These are phyloP conservation scores for Phylloporus arenicola DNA, from an alignment of 768 basidiomycete species.

Conservation along the genomic window DNA sequence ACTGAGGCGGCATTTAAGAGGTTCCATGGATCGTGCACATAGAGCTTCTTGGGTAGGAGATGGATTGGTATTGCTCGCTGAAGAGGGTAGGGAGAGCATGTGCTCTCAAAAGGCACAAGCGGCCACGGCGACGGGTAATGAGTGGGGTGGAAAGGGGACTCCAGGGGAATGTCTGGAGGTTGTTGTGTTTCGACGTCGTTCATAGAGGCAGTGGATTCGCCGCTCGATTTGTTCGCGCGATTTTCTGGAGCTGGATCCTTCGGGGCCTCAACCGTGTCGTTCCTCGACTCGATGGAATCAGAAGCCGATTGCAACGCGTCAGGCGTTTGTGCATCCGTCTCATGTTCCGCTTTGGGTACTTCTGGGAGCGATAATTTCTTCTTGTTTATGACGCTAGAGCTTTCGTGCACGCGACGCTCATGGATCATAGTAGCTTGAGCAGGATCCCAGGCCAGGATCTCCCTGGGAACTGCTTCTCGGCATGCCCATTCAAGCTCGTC, in stretches of 20 bases:
- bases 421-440: constrained; percentile 8
- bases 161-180: background rate
- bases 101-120: constrained; percentile 32
- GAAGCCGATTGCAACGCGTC: background rate
- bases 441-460: constrained; percentile 15
- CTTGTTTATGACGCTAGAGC: background rate
- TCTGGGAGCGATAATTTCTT: background rate
- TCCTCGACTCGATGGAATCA: background rate
- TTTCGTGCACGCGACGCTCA: constrained; percentile 6
- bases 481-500: constrained; percentile 19
- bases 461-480: constrained; percentile 15
- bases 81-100: constrained; percentile 20
- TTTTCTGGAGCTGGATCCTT: background rate
- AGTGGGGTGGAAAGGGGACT: constrained; percentile 25
- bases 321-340: background rate
- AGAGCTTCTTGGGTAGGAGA: constrained; percentile 37
- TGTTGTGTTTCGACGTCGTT: background rate
- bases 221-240: background rate
- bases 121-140: constrained; percentile 40
- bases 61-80: constrained; percentile 30
- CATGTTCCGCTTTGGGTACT: background rate
- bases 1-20: constrained; percentile 12
- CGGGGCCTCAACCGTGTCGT: background rate
- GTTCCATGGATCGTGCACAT: constrained; percentile 41
- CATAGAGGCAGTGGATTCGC: background rate